These are phyloP conservation scores for Boletus speciosus DNA, from an alignment of 768 basidiomycete species.

Conservation along the genomic window DNA sequence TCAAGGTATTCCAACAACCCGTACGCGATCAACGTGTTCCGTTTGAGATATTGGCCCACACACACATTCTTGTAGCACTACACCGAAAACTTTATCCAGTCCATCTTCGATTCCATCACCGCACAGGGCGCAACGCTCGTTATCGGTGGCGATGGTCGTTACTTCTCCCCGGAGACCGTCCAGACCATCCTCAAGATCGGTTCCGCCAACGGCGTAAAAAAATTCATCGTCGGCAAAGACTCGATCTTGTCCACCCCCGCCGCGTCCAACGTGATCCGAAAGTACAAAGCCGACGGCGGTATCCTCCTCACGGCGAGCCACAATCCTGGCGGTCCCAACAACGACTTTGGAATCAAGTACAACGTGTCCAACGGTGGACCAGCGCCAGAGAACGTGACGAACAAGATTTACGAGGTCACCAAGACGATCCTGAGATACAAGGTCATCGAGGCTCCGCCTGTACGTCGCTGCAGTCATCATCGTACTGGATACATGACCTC, in stretches of 20 bases:
- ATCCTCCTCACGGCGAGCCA: slow-evolving; percentile 96
- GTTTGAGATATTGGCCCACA: slow-evolving; percentile 1
- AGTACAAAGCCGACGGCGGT: slow-evolving; percentile 94
- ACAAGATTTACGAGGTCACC: slow-evolving; percentile 90
- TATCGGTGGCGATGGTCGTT: slow-evolving; percentile 96
- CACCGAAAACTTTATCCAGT: slow-evolving; percentile 97
- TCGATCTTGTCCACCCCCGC: slow-evolving; percentile 95
- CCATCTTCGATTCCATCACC: slow-evolving; percentile 89
- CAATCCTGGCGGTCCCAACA: slow-evolving; percentile 97
- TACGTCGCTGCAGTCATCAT: slow-evolving; percentile 36
- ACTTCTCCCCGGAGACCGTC: slow-evolving; percentile 78
- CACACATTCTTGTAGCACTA: slow-evolving; percentile 64
- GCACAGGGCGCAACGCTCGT: slow-evolving; percentile 81
- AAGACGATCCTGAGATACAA: slow-evolving; percentile 87
- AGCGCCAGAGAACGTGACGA: slow-evolving; percentile 93
- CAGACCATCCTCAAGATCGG: slow-evolving; percentile 93
- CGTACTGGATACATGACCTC: neutral
- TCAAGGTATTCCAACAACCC: slow-evolving; percentile 98
- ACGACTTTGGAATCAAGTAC: slow-evolving; percentile 99
- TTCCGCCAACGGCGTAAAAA: slow-evolving; percentile 88
- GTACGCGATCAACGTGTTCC: slow-evolving; percentile 40
- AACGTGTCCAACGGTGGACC: slow-evolving; percentile 98
- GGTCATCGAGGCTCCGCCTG: slow-evolving; percentile 70
- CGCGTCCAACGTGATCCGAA: slow-evolving; percentile 92
- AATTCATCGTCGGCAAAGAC: slow-evolving; percentile 90